These are phyloP conservation scores for Pythium apleroticum DNA, from an alignment of 352 stramenopile genomes.

Conservation along the genomic window DNA sequence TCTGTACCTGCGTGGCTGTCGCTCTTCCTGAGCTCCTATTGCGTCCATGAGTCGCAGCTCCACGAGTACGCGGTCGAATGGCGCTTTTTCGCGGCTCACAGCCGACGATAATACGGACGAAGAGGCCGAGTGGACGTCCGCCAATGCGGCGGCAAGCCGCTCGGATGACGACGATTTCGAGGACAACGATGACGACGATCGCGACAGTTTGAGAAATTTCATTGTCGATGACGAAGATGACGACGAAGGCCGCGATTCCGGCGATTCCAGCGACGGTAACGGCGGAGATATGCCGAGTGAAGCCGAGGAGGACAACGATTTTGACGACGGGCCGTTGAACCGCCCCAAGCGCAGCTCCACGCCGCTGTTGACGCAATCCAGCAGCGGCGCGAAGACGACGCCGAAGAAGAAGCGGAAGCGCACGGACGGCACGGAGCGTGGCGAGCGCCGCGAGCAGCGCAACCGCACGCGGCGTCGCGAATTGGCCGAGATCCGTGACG, in stretches of 20 bases:
- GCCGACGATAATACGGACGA: constrained; percentile 13
- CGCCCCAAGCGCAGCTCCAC: constrained; percentile 1
- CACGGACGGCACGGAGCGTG: constrained; percentile 8
- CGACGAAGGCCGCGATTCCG: constrained; percentile 21
- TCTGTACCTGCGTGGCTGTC: not conserved
- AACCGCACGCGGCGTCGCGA: constrained; percentile 51
- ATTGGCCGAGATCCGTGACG: constrained; percentile 63
- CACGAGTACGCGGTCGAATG: not conserved
- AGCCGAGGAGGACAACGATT: constrained; percentile 22
- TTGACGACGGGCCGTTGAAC: constrained; percentile 12
- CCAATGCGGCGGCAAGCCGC: constrained; percentile 11
- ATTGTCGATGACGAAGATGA: constrained; percentile 22
- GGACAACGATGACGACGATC: constrained; percentile 20
- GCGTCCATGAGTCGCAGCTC: not conserved
- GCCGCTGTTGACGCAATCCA: not conserved
- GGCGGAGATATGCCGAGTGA: constrained; percentile 19
- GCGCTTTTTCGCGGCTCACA: not conserved
- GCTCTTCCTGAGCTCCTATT: not conserved
- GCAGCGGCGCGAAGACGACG: not conserved
- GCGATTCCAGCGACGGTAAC: constrained; percentile 21
- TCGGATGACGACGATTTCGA: constrained; percentile 11
- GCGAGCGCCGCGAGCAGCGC: constrained; percentile 22
- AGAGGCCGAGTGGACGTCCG: constrained; percentile 43
- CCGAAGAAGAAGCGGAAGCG: constrained; percentile 18
- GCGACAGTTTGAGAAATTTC: constrained; percentile 9